These are phyloP conservation scores for Theobroma cacao DNA, from an alignment of 345 rosid genomes.

Conservation along the genomic window DNA sequence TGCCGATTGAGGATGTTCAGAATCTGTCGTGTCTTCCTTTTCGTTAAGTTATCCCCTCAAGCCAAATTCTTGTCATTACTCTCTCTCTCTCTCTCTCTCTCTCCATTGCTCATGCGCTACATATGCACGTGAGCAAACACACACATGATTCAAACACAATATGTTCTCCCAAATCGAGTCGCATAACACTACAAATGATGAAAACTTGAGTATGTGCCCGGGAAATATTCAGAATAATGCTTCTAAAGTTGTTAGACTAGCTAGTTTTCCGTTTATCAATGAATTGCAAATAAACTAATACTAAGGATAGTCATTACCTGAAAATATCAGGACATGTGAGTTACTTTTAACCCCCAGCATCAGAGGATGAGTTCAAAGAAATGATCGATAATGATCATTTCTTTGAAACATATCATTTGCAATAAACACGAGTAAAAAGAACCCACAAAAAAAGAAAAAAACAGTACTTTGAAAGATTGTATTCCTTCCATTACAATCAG, in stretches of 20 bases:
- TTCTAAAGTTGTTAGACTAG: no score
- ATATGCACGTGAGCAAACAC: neutral
- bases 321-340: neutral
- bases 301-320: neutral
- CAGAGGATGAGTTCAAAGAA: neutral
- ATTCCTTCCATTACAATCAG: no score
- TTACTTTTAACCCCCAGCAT: neutral
- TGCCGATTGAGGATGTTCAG: neutral
- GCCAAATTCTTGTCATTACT: neutral
- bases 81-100: neutral
- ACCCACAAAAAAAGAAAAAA: no score
- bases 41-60: neutral
- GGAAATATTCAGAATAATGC: no score
- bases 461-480: no score
- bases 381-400: no score
- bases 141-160: neutral
- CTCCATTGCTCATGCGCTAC: neutral
- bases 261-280: neutral
- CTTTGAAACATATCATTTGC: no score
- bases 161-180: neutral
- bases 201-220: neutral
- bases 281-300: neutral
- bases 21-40: neutral
- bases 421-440: no score
- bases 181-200: no score